Conservation (phyloP, 169 alveolate genomes). For the Amoebophrya sp. region DNA sequence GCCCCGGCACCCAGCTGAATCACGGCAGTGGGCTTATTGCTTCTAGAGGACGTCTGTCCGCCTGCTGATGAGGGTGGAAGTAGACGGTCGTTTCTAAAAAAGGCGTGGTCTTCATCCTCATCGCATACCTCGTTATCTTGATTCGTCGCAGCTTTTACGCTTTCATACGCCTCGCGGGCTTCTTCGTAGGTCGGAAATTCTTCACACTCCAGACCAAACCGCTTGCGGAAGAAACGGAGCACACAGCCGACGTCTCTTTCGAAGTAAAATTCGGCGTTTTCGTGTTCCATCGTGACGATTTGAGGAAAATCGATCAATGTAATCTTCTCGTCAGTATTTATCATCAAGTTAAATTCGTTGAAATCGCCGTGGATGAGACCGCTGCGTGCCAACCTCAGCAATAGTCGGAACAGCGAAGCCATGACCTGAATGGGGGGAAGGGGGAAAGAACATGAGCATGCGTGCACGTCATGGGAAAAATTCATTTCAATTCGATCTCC, state of each 20-base stretch:
- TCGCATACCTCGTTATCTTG: too few species aligned
- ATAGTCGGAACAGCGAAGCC: slow-evolving; percentile 61
- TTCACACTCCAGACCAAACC: neutral
- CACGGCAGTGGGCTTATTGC: too few species aligned
- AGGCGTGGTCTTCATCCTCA: too few species aligned
- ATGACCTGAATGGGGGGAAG: neutral
- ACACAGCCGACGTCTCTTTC: neutral
- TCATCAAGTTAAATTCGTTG: slow-evolving; percentile 92
- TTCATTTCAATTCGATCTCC: too few species aligned
- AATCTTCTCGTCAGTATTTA: slow-evolving; percentile 69
- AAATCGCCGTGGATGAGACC: slow-evolving; percentile 98
- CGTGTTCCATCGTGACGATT: slow-evolving; percentile 89
- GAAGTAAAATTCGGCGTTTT: slow-evolving; percentile 71
- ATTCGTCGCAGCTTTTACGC: too few species aligned
- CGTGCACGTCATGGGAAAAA: neutral
- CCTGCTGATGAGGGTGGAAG: too few species aligned
- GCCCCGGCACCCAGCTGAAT: neutral
- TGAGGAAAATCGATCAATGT: slow-evolving; percentile 92
- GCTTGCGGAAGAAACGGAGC: neutral
- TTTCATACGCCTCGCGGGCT: neutral
- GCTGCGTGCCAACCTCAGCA: slow-evolving; percentile 77
- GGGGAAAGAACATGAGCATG: too few species aligned
- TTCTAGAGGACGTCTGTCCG: too few species aligned
- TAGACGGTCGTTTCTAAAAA: too few species aligned
- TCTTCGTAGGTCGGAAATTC: neutral